Conservation (phyloP, 306 rosid genomes). For the Cicer judaicum region DNA sequence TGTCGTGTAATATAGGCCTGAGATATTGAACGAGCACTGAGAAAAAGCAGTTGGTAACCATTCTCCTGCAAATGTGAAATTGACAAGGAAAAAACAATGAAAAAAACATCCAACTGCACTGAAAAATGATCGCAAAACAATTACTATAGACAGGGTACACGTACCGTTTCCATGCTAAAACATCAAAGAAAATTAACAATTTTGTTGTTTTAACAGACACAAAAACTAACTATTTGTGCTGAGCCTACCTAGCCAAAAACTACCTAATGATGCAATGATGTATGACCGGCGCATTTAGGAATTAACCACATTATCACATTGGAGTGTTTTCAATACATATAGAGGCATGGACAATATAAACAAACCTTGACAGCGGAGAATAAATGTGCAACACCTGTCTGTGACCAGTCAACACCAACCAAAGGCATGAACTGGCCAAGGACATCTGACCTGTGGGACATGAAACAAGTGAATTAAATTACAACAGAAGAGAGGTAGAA, state of each 20-base stretch:
- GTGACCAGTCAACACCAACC: constrained; percentile 99
- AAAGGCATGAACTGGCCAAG: constrained; percentile 99
- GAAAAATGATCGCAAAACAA: constrained; percentile 9
- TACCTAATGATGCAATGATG: constrained; percentile 17
- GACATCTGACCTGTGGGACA: constrained; percentile 81
- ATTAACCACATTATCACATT: constrained; percentile 35
- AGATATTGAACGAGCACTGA: constrained; percentile 97
- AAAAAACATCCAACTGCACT: not conserved
- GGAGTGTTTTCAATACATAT: constrained; percentile 40
- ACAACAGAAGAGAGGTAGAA: constrained; percentile 31
- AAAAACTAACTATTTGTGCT: constrained; percentile 26
- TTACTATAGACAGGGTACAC: constrained; percentile 11
- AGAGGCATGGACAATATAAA: constrained; percentile 34
- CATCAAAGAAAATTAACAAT: constrained; percentile 18
- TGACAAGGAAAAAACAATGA: constrained; percentile 26
- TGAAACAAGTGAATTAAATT: constrained; percentile 39
- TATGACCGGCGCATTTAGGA: constrained; percentile 35
- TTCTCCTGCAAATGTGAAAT: constrained; percentile 73
- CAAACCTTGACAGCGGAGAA: constrained; percentile 97
- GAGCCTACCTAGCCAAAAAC: constrained; percentile 37
- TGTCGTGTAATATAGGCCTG: constrained; percentile 88
- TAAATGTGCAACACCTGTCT: constrained; percentile 91
- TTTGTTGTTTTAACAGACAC: constrained; percentile 40
- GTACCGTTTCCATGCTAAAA: constrained; percentile 6
- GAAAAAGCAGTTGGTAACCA: constrained; percentile 92